Conservation (phyloP, 1,284 basidiomycete genomes). For the Ceratobasidium sp. region DNA sequence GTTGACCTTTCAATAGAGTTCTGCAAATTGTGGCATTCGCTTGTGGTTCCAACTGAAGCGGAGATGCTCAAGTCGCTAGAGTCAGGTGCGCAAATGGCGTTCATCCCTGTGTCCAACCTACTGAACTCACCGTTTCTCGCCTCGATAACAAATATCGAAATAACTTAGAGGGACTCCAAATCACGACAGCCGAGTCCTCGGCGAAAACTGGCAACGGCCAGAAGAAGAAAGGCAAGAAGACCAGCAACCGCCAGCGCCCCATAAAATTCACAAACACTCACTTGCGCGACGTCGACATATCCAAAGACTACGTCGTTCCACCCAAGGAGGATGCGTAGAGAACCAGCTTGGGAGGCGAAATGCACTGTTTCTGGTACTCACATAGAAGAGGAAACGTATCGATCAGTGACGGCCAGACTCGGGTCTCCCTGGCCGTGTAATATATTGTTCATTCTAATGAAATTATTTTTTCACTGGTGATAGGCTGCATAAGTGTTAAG, state of each 20-base stretch:
- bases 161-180: conserved; percentile 72
- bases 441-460: background rate
- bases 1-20: conserved; percentile 66
- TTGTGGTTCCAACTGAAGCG: conserved; percentile 84
- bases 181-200: conserved; percentile 64
- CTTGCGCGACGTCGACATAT: conserved; percentile 83
- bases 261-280: conserved; percentile 88
- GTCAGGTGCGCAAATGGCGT: conserved; percentile 58
- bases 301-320: conserved; percentile 56
- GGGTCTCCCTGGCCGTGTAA: background rate
- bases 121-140: conserved; percentile 31
- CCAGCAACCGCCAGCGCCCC: conserved; percentile 74
- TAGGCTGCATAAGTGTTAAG: too few relatives aligned
- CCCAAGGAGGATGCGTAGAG: conserved; percentile 21
- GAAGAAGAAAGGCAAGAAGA: conserved; percentile 83
- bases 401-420: background rate
- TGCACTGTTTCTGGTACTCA: background rate
- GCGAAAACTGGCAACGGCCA: conserved; percentile 60
- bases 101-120: background rate
- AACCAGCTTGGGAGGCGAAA: too few relatives aligned
- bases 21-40: conserved; percentile 80
- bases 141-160: background rate
- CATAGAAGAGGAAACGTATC: background rate
- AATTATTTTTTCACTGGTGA: background rate
- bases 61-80: conserved; percentile 79